Base-by-base conservation (phyloP, 495 filamentous ascomycete species). In the Filosporella fistucella region DNA sequence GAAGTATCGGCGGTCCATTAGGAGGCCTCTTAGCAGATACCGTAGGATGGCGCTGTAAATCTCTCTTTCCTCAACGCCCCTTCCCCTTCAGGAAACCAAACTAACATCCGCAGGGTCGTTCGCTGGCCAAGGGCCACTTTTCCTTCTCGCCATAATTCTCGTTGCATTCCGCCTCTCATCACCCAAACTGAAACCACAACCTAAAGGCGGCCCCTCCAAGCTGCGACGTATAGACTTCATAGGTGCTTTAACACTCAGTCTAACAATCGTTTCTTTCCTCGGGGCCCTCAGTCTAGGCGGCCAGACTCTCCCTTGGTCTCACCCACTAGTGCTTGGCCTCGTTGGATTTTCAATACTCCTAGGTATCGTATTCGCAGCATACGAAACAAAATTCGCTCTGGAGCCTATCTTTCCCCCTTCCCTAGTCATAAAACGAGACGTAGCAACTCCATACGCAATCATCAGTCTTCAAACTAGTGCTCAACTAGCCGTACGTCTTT, bases 21-120 rank as follows among this genome's bases (percentile, higher is more conserved):
- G 84, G 84, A 1, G 84, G 84, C 0, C 80, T 69, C 55, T 62
- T 88, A 8, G 77, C 80, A 9, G 82, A 88, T 49, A 73, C 72
- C 2, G 69, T 85, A 17, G 81, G 82, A 43, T 86, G 82, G 82
- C 63, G 82, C 58, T 86, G 44, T 41, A 33, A 13, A 12, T 17
- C 39, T n/a, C n/a, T n/a, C n/a, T n/a, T n/a, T n/a, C n/a, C n/a
- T n/a, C n/a, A n/a, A n/a, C n/a, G n/a, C n/a, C n/a, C n/a, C n/a
- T n/a, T n/a, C n/a, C n/a, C n/a, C n/a, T n/a, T n/a, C n/a, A n/a
- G n/a, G n/a, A n/a, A n/a, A n/a, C n/a, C n/a, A n/a, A n/a, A n/a
- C n/a, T n/a, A n/a, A n/a, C n/a, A n/a, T n/a, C n/a, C n/a, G n/a
- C 1, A 17, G 41, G 42, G 51, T 54, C 51, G 23, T 54, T 54